Base-by-base conservation (phyloP, 1,284 basidiomycete genomes). In the Malassezia sp. region DNA sequence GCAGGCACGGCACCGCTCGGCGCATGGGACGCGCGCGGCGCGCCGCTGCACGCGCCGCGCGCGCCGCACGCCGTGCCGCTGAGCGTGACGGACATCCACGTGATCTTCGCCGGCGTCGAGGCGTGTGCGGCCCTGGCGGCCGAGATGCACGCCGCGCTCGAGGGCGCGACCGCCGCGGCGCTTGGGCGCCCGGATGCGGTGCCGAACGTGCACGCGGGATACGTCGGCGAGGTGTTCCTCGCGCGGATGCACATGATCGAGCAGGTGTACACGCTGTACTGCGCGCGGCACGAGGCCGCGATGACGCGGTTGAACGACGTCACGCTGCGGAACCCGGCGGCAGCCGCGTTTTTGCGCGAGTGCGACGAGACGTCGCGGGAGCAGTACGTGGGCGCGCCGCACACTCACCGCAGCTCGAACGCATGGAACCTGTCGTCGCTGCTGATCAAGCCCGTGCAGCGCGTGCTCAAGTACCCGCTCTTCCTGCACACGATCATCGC, bases 351-450 rank as follows among this genome's bases (percentile, higher is more conserved):
- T 51, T 38, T 71, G 5, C 52, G 54, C 36, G 71, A 73, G 32
- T 71, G 71, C 60, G 67, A 66, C 18, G 67, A 60, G 36, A 51
- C 52, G 11, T 64, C 67, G n/a, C 56, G 63, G 7, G 39, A 50
- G 15, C 54, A 67, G 32, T n/a, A n/a, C n/a, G n/a, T n/a, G n/a
- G n/a, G n/a, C n/a, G n/a, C 45, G 43, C 40, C 42, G 34, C 12
- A 15, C 9, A 11, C n/a, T n/a, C n/a, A n/a, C n/a, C n/a, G n/a
- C n/a, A n/a, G n/a, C n/a, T 43, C 48, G 0, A 84, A 88, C 61
- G 85, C 88, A 1, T 95, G 89, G 90, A 89, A 95, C 70, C 78
- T 95, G 34, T 78, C 84, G 6, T 91, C 87, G 1, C 78, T 93
- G 51, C 80, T 93, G 50, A 93, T 88, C 71, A 73, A 73, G 52